phyloP scores from a whole-genome alignment of 2,329 filamentous ascomycete genomes.

The Cordyceps fumosorosea region DNA sequence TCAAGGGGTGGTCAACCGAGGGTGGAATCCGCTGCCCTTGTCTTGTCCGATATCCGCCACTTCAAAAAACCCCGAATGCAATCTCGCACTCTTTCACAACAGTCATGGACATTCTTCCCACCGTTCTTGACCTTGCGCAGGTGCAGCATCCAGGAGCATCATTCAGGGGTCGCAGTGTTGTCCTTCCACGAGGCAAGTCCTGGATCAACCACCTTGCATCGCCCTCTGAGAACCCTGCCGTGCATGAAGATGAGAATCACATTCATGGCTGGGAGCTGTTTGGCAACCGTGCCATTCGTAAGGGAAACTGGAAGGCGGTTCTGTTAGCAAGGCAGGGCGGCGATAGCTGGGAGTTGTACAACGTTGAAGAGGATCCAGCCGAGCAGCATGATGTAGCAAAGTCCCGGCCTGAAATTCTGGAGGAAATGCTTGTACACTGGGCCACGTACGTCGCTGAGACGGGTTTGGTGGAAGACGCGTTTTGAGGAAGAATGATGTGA shows the following conservation, averaged over 20 bases:
- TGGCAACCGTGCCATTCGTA: conserved; percentile 27
- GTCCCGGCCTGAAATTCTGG: conserved; percentile 34
- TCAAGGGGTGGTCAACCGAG: conserved; percentile 36
- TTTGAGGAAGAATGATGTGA: neutral
- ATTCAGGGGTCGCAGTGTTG: conserved; percentile 41
- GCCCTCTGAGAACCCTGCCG: conserved; percentile 31
- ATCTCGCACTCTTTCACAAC: conserved; percentile 25
- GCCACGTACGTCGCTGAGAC: conserved; percentile 42
- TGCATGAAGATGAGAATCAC: conserved; percentile 38
- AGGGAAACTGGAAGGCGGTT: conserved; percentile 28
- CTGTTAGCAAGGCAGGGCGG: conserved; percentile 18
- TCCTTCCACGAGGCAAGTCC: conserved; percentile 42
- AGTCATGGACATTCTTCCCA: conserved; percentile 44
- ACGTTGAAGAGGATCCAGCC: conserved; percentile 25
- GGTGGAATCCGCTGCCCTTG: conserved; percentile 47
- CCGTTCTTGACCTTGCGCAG: conserved; percentile 39
- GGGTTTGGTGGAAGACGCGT: conserved; percentile 13
- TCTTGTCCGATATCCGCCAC: conserved; percentile 28
- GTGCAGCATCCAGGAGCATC: conserved; percentile 31
- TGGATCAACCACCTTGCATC: conserved; percentile 29
- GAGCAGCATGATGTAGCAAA: conserved; percentile 25
- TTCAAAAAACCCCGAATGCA: neutral
- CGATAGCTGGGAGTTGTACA: conserved; percentile 28
- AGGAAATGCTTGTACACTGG: conserved; percentile 46
- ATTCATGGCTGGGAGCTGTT: conserved; percentile 34